Conservation (phyloP, 768 basidiomycete species). For the Russula lepida region DNA sequence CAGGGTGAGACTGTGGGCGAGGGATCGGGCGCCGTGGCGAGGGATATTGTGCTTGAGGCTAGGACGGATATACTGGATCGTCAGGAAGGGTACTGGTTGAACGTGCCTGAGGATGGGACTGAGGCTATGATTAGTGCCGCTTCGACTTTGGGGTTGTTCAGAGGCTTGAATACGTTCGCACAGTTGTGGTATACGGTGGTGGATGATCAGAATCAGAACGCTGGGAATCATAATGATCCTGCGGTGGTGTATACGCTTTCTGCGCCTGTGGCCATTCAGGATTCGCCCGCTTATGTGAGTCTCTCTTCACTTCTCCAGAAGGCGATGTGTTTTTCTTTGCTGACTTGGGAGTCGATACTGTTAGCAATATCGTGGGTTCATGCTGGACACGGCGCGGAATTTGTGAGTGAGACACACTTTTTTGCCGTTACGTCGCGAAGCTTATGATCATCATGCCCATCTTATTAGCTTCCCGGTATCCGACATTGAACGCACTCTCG, state of each 20-base stretch:
- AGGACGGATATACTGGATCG: constrained; percentile 29
- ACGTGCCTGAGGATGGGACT: constrained; percentile 31
- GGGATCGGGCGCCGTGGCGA: too few species aligned
- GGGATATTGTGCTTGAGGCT: constrained; percentile 30
- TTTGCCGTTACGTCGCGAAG: background rate
- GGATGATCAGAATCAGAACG: background rate
- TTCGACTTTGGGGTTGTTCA: constrained; percentile 41
- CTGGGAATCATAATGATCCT: background rate
- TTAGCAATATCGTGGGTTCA: constrained; percentile 66
- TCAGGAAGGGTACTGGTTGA: constrained; percentile 39
- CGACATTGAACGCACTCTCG: constrained; percentile 11
- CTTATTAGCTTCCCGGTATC: background rate
- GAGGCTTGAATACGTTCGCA: constrained; percentile 49
- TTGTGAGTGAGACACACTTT: constrained; percentile 30
- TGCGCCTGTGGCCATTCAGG: constrained; percentile 36
- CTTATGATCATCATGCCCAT: background rate
- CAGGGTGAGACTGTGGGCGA: constrained; percentile 15
- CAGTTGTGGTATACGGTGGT: constrained; percentile 40
- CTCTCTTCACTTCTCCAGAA: background rate
- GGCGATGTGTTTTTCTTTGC: background rate
- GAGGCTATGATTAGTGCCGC: constrained; percentile 35
- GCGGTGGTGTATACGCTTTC: constrained; percentile 31
- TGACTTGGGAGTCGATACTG: background rate
- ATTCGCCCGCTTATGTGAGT: constrained; percentile 42
- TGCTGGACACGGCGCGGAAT: constrained; percentile 76